phyloP scores from a whole-genome alignment of 805 yeast genomes.

The Teunomyces atbi region DNA sequence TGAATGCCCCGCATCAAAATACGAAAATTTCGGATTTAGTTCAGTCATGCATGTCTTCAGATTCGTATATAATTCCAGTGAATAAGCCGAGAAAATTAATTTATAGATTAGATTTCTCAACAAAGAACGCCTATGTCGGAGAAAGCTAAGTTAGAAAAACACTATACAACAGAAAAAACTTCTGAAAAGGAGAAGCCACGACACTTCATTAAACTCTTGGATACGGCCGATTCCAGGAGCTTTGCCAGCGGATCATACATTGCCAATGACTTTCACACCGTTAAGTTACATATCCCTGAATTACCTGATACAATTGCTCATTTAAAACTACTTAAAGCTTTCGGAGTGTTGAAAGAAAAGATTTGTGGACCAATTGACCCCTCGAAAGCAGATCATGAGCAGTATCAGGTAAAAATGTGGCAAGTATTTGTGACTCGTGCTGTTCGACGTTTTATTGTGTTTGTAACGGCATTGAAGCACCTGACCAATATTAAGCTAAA shows the following conservation, averaged over 20 bases:
- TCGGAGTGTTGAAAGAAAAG: conserved; percentile 16
- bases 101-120: background rate
- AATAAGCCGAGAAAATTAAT: too few relatives aligned
- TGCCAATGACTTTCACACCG: background rate
- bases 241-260: background rate
- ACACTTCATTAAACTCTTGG: background rate
- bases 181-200: background rate
- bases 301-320: conserved; percentile 18
- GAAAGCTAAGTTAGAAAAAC: background rate
- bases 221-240: background rate
- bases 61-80: background rate
- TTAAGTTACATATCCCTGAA: conserved; percentile 8
- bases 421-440: conserved; percentile 22
- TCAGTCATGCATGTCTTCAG: background rate
- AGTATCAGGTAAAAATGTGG: conserved; percentile 16
- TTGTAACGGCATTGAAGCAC: conserved; percentile 16
- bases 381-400: background rate
- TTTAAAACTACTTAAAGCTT: conserved; percentile 22
- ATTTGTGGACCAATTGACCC: conserved; percentile 7
- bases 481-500: background rate
- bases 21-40: background rate
- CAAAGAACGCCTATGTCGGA: background rate
- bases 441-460: conserved; percentile 19
- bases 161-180: background rate
- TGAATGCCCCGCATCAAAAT: background rate